Base-by-base conservation (phyloP, 257 asterid species). In the Forsythia viridissima region DNA sequence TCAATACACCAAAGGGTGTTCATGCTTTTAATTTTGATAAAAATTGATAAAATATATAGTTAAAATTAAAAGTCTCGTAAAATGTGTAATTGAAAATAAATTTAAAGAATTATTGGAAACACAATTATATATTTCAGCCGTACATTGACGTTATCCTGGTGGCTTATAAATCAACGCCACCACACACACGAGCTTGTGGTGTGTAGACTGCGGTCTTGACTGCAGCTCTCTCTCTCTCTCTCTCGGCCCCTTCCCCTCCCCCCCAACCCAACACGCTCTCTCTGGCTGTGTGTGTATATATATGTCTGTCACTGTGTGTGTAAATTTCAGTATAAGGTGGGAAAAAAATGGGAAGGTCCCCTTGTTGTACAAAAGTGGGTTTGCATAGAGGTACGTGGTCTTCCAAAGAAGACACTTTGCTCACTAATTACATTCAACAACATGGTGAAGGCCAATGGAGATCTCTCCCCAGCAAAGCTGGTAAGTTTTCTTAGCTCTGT, bases 361-460 rank as follows among this genome's bases (percentile, higher is more conserved):
- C 92, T 80, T 90, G 92, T 76, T 90, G 94, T 68, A 77, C 86
- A 5, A 90, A 90, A 80, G 90, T 76, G 11, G 94, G 91, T 4
- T 76, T 90, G 73, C 82, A 77, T 13, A 85, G 82, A 79, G 92
- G 92, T 36, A 85, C 92, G 0, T 90, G 94, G 94, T 88, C 94
- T 2, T 11, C 88, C 12, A 78, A 79, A 77, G 92, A 90, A 84
- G 94, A 90, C 61, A 77, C n/a, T 4, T 40, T 85, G 73, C 87
- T 90, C 69, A 80, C 84, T 37, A 72, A 79, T 67, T 88, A 82
- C 76, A 85, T 90, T 40, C 91, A 82, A 21, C 46, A 78, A 75
- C 44, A 89, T 80, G 93, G 93, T 76, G 91, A 86, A 79, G 92
- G 92, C 72, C 89, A 86, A 70, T 90, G 94, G 94, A 79, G 90